Evolutionary conservation across 2,329 filamentous ascomycete species (phyloP).

Genomic region (Aureobasidium melanogenum): DNA sequence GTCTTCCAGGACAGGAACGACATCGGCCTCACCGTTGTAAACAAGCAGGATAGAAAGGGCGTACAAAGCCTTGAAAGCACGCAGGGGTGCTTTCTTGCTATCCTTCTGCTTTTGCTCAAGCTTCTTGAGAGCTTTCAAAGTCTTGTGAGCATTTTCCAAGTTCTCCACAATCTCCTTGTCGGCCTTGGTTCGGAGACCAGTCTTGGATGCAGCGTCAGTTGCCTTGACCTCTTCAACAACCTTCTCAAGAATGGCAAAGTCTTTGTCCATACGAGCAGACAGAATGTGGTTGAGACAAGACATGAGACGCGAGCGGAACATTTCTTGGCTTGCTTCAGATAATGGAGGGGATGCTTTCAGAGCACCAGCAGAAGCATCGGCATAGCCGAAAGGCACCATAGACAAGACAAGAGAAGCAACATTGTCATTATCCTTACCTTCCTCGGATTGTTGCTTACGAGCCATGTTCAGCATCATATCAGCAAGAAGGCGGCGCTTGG

Average conservation of each 20-base stretch:
- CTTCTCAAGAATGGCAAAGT: not conserved
- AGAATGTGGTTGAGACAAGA: conserved; percentile 47
- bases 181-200: conserved; percentile 6
- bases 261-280: conserved; percentile 13
- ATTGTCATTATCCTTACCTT: conserved; percentile 20
- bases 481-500: conserved; percentile 40
- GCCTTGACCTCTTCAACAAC: conserved; percentile 2
- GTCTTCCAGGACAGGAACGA: conserved; percentile 72
- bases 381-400: conserved; percentile 29
- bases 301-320: conserved; percentile 47
- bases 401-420: conserved; percentile 14
- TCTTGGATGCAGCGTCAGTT: not conserved
- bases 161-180: conserved; percentile 15
- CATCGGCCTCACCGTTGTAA: conserved; percentile 82
- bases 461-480: conserved; percentile 45
- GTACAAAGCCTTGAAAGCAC: conserved; percentile 71
- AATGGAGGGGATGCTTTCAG: conserved; percentile 27
- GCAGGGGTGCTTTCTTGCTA: conserved; percentile 34
- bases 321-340: conserved; percentile 38
- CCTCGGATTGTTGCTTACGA: conserved; percentile 26
- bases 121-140: conserved; percentile 16
- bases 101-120: conserved; percentile 22
- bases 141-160: conserved; percentile 18
- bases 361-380: conserved; percentile 14
- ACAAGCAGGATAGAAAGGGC: conserved; percentile 78